A percentile compares a stretch with the other conserved stretches of the same genome.
phyloP scores from a whole-genome alignment of 768 basidiomycete species.

The Exidia glandulosa region DNA sequence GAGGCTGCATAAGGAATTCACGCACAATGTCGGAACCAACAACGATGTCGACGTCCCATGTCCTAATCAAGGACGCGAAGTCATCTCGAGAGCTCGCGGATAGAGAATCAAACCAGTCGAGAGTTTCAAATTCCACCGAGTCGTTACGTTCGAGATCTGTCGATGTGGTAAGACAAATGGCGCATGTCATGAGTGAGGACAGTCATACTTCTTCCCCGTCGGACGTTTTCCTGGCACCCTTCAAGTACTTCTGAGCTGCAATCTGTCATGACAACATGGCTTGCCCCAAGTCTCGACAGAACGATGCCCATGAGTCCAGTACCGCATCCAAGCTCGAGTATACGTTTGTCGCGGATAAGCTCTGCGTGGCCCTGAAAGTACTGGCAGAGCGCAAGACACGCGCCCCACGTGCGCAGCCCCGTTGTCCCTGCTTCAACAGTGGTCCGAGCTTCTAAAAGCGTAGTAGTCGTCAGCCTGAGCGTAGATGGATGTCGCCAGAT shows the following conservation, averaged over 20 bases:
- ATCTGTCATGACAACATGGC: conserved; percentile 3
- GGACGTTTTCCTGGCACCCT: conserved; percentile 3
- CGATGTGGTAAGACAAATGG: not conserved
- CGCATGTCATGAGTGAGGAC: not conserved
- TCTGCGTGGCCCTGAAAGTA: conserved; percentile 8
- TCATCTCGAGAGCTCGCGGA: too few relatives aligned
- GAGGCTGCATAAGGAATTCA: not conserved
- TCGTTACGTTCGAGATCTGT: not conserved
- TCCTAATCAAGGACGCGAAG: too few relatives aligned
- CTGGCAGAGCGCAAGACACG: conserved; percentile 5
- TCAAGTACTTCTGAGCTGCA: conserved; percentile 3
- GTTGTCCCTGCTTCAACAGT: conserved; percentile 11
- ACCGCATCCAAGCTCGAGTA: conserved; percentile 10
- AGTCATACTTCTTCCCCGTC: not conserved
- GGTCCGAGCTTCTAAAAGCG: conserved; percentile 8
- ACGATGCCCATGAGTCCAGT: conserved; percentile 9
- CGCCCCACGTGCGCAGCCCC: conserved; percentile 10
- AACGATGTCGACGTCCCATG: not conserved
- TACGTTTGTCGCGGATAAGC: conserved; percentile 1
- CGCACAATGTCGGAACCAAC: not conserved
- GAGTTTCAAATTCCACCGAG: too few relatives aligned
- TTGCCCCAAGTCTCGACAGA: not conserved
- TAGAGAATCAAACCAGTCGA: too few relatives aligned
- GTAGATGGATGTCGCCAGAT: not conserved
- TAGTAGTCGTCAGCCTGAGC: not conserved